Base-by-base conservation (phyloP, 202 grass and related monocot species). In the Brachypodium distachyon region DNA sequence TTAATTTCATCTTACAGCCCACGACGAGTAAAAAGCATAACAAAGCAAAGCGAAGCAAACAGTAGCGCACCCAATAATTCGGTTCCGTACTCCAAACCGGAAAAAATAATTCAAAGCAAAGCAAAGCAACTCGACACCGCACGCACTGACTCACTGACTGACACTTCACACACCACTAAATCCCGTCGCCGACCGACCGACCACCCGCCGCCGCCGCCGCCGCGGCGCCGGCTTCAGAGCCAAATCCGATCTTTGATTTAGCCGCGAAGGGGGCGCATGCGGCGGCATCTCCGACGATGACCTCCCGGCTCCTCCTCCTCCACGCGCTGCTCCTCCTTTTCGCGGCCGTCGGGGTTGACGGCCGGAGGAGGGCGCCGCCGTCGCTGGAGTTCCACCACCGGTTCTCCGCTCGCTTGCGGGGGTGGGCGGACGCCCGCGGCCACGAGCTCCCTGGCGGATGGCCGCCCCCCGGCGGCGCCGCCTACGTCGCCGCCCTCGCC, bases 351-450 rank as follows among this genome's bases (percentile, higher is more conserved):
- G 41, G 23, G 14, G 58, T 25, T 1, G 56, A 28, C 11, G 52
- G 3, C 25, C n/a, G 8, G 7, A 27, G 41, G 33, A 19, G 17
- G 37, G 27, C 26, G 36, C 77, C 26, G 36, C 77, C 71, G 46
- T 76, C 84, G 26, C 77, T 94, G 5, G 70, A 83, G 37, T 81
- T 94, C 70, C 85, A 90, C 70, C 91, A 94, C 71, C 74, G 91
- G 23, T 90, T 94, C 85, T 94, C 91, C 2, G 54, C 79, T 12
- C 76, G 65, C 0, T 70, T 94, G 27, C 81, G 71, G 9, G 76
- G 79, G 9, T 90, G 91, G 91, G 82, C 76, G 1, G 44, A 88
- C 52, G 33, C 78, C 13, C 77, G 49, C 25, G 82, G 79, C 2
- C 76, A 77, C 57, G 36, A 56, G 14, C 88, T 90, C 25, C 91